phyloP scores from a whole-genome alignment of 257 asterid species.

The Solanum bulbocastanum region DNA sequence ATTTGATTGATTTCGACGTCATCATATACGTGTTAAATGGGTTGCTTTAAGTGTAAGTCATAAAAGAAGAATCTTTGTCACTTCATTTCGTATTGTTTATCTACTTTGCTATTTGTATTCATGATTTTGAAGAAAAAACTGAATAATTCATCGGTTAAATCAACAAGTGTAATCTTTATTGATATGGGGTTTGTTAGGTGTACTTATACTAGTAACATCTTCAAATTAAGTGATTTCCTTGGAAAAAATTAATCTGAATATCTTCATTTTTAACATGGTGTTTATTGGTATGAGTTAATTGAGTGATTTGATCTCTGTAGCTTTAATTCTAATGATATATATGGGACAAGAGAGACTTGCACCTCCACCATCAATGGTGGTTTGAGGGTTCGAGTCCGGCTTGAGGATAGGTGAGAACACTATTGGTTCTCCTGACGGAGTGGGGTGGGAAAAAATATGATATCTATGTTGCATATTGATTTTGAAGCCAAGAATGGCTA shows the following conservation, averaged over 20 bases:
- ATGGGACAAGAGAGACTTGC: background rate
- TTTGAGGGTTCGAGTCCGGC: background rate
- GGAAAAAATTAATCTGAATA: background rate
- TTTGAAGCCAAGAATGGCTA: background rate
- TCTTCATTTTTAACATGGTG: background rate
- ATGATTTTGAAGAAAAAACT: background rate
- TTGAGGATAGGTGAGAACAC: background rate
- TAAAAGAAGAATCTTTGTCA: background rate
- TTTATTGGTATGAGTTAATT: background rate
- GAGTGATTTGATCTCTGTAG: background rate
- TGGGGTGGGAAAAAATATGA: background rate
- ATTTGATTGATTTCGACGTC: background rate
- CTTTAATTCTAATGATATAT: background rate
- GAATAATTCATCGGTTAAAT: background rate
- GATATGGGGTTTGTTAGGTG: background rate
- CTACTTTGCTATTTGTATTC: background rate
- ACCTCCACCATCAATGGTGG: background rate
- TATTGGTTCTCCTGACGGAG: background rate
- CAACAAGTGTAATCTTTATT: background rate
- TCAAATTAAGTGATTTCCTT: background rate
- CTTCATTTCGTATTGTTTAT: background rate
- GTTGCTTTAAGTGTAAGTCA: conserved; percentile 1
- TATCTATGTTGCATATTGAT: background rate
- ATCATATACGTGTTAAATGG: background rate
- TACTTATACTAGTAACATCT: background rate